Evolutionary conservation across 352 stramenopile genomes (phyloP).

Genomic region (Plasmopara halstedii): DNA sequence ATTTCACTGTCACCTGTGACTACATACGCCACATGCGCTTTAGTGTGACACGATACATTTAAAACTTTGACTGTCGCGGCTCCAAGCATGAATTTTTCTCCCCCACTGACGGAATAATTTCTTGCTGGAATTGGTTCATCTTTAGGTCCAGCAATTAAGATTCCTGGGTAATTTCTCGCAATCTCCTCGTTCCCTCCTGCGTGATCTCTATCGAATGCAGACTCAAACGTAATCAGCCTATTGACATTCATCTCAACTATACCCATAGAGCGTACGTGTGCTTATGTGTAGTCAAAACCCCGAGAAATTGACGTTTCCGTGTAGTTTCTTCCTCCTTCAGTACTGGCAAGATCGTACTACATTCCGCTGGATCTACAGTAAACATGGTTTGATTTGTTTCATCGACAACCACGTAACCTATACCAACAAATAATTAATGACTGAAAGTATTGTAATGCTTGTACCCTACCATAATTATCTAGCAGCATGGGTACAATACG

Average conservation of each 20-base stretch:
- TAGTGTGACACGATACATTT: constrained; percentile 79
- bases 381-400: constrained; percentile 82
- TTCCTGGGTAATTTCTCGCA: constrained; percentile 44
- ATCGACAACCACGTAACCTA: constrained; percentile 75
- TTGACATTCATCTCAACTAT: neutral
- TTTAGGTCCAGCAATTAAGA: constrained; percentile 63
- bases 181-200: constrained; percentile 70
- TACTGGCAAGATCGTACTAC: constrained; percentile 50
- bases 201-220: constrained; percentile 50
- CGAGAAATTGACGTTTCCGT: constrained; percentile 64
- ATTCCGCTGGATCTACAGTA: constrained; percentile 63
- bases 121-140: constrained; percentile 72
- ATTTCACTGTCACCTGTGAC: constrained; percentile 69
- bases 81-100: constrained; percentile 79
- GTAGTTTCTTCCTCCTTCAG: constrained; percentile 60
- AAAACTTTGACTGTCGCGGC: constrained; percentile 66
- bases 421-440: too few relatives aligned
- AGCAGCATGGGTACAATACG: constrained; percentile 76
- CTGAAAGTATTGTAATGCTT: neutral
- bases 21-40: constrained; percentile 81
- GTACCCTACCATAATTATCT: constrained; percentile 67
- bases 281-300: constrained; percentile 91
- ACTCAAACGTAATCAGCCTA: neutral
- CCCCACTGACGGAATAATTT: constrained; percentile 53
- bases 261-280: constrained; percentile 55